Percentiles rank a stretch among this genome's conserved stretches.
Evolutionary conservation across 139 green algal genomes (phyloP).

Genomic region (Closterium sp.): DNA sequence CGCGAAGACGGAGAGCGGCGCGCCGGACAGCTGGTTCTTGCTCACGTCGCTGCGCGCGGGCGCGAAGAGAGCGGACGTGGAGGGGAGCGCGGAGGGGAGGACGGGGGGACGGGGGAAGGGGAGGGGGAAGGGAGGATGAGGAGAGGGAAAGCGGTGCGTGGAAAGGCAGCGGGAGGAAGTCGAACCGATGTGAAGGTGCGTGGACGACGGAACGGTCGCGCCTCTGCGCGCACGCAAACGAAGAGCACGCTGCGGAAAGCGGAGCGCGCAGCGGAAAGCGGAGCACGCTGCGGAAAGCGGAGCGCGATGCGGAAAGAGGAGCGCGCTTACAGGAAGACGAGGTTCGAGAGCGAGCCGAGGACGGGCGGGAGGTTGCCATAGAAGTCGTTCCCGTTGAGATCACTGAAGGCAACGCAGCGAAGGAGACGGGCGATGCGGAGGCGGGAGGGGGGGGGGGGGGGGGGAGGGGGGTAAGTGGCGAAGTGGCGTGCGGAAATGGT

Average conservation of each 20-base stretch:
- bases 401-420: background rate
- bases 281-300: too few species aligned
- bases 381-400: background rate
- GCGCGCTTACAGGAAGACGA: background rate
- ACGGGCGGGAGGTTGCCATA: background rate
- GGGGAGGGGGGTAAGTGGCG: background rate
- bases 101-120: background rate
- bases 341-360: background rate
- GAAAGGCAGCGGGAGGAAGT: background rate
- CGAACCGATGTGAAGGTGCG: background rate
- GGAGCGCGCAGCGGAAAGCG: too few species aligned
- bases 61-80: too few species aligned
- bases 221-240: too few species aligned
- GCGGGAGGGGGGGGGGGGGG: background rate
- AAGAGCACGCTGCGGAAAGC: too few species aligned
- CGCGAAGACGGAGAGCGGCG: background rate
- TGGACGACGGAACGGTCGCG: too few species aligned
- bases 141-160: background rate
- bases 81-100: background rate
- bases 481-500: too few species aligned
- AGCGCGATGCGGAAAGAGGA: background rate
- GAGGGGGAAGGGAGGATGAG: too few species aligned
- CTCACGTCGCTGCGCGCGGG: background rate
- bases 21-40: background rate
- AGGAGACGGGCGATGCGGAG: too few species aligned